Conservation (phyloP, 805 yeast species). For the Wickerhamiella hasegawae region DNA sequence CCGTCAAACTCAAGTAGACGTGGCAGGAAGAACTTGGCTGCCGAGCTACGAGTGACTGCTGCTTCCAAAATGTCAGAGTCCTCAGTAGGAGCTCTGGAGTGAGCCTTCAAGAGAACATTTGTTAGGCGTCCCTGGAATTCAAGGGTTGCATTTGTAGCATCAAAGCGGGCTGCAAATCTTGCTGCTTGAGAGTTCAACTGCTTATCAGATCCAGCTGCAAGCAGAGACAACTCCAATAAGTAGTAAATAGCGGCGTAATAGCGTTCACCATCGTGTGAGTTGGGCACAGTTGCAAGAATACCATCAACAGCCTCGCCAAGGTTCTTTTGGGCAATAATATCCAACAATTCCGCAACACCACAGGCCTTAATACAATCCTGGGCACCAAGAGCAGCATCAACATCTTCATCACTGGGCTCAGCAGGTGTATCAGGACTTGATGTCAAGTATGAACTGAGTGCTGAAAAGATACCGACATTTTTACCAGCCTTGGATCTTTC, state of each 20-base stretch:
- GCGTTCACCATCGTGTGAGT: constrained; percentile 12
- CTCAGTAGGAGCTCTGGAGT: not conserved
- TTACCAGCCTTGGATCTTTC: constrained; percentile 44
- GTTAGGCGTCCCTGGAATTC: not conserved
- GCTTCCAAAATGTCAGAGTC: not conserved
- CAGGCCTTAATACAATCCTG: constrained; percentile 70
- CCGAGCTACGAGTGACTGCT: not conserved
- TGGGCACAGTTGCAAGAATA: constrained; percentile 20
- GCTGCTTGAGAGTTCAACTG: not conserved
- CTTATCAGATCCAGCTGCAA: not conserved
- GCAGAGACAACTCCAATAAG: constrained; percentile 14
- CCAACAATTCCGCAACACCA: constrained; percentile 39
- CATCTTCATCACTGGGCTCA: constrained; percentile 88
- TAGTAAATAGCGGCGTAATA: constrained; percentile 17
- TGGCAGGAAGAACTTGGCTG: not conserved
- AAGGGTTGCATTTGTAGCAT: not conserved
- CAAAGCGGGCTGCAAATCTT: not conserved
- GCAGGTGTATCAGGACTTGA: constrained; percentile 73
- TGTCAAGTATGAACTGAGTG: constrained; percentile 81
- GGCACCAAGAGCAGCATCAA: constrained; percentile 70
- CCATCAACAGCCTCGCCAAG: constrained; percentile 19
- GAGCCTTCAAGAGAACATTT: not conserved
- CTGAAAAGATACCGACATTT: constrained; percentile 68
- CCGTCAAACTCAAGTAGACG: not conserved
- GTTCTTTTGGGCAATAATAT: constrained; percentile 22